These are phyloP conservation scores for Blepharisma stoltei DNA, from an alignment of 73 alveolate genomes.

Conservation along the genomic window DNA sequence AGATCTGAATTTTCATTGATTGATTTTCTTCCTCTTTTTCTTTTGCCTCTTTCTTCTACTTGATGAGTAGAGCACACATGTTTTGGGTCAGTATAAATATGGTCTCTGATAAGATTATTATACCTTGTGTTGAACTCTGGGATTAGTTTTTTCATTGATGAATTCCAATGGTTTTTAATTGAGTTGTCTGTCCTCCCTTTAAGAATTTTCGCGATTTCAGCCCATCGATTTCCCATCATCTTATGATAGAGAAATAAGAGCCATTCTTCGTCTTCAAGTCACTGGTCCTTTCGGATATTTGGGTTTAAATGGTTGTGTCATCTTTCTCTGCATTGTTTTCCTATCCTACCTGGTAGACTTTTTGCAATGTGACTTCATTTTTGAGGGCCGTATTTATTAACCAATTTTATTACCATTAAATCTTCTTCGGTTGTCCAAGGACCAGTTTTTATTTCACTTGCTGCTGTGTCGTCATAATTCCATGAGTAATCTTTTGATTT, in stretches of 20 bases:
- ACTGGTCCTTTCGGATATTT: slow-evolving; percentile 76
- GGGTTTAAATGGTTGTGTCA: slow-evolving; percentile 96
- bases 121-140: not conserved
- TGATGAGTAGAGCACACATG: not conserved
- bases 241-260: slow-evolving; percentile 82
- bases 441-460: slow-evolving; percentile 40
- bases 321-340: slow-evolving; percentile 96
- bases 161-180: slow-evolving; percentile 82
- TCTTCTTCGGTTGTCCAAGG: slow-evolving; percentile 96
- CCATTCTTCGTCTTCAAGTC: slow-evolving; percentile 93
- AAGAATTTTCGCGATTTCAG: slow-evolving; percentile 71
- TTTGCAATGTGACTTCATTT: slow-evolving; percentile 94
- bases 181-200: slow-evolving; percentile 80
- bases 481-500: no score
- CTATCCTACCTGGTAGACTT: slow-evolving; percentile 94
- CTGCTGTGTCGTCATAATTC: no score
- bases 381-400: slow-evolving; percentile 80
- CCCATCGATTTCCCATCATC: slow-evolving; percentile 84
- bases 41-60: slow-evolving; percentile 1
- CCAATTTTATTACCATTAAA: slow-evolving; percentile 75
- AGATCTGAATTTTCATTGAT: not conserved
- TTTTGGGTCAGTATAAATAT: not conserved
- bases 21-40: not conserved
- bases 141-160: slow-evolving; percentile 62
- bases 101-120: not conserved